Percentiles rank a stretch among this genome's conserved stretches.
Conservation (phyloP, 2,329 filamentous ascomycete genomes). For the Fusarium luffae region DNA sequence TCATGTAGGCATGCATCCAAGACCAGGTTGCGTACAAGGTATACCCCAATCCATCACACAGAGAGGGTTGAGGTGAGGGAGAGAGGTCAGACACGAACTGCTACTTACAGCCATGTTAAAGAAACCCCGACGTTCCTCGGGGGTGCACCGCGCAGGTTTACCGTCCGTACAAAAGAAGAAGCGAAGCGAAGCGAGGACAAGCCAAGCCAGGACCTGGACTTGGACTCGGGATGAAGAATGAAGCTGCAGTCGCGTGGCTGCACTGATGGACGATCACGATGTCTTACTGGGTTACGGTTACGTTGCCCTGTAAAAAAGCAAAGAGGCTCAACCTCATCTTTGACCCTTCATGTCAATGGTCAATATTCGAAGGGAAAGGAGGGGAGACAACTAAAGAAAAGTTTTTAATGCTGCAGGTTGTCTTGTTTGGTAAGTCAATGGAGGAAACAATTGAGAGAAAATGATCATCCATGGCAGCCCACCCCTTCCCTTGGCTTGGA, state of each 20-base stretch:
- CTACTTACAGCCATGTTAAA: slow-evolving; percentile 29
- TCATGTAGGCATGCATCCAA: slow-evolving; percentile 9
- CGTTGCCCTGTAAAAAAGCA: slow-evolving; percentile 35
- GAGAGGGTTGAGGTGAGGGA: slow-evolving; percentile 3
- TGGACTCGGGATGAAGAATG: slow-evolving; percentile 20
- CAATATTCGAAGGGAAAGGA: slow-evolving; percentile 2
- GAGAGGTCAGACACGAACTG: slow-evolving; percentile 14
- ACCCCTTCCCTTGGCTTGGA: background rate
- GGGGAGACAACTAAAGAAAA: slow-evolving; percentile 5
- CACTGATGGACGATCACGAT: slow-evolving; percentile 16
- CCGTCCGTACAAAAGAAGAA: background rate
- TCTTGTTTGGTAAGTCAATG: background rate
- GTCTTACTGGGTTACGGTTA: slow-evolving; percentile 8
- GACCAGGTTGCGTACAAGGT: slow-evolving; percentile 29
- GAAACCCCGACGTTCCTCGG: slow-evolving; percentile 35
- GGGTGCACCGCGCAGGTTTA: slow-evolving; percentile 13
- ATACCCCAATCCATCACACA: slow-evolving; percentile 26
- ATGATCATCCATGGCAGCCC: background rate
- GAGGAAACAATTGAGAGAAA: slow-evolving; percentile 21
- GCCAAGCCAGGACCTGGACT: background rate
- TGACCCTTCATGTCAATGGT: slow-evolving; percentile 1
- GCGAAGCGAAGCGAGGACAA: background rate
- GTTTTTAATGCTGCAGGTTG: background rate
- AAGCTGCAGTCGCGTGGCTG: slow-evolving; percentile 26
- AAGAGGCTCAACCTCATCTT: slow-evolving; percentile 20